A percentile compares a stretch with the other conserved stretches of the same genome.
Conservation (phyloP, 2,329 filamentous ascomycete species). For the Trichothecium roseum region DNA sequence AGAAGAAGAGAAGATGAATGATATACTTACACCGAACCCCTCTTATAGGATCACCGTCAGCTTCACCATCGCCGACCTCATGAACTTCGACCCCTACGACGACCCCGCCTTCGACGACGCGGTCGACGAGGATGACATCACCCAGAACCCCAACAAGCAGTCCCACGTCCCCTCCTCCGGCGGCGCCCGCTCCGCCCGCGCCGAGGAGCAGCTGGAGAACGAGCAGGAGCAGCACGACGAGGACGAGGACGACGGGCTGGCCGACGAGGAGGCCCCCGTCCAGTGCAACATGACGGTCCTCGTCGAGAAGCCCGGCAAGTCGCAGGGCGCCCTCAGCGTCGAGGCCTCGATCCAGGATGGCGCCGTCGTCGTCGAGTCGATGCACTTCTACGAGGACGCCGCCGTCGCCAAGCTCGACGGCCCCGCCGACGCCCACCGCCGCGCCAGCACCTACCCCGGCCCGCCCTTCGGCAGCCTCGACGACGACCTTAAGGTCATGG, state of each 20-base stretch:
- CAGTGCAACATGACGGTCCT: slow-evolving; percentile 74
- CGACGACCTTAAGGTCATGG: slow-evolving; percentile 83
- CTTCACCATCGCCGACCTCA: slow-evolving; percentile 32
- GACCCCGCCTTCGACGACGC: slow-evolving; percentile 29
- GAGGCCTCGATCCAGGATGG: slow-evolving; percentile 82
- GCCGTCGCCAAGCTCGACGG: slow-evolving; percentile 66
- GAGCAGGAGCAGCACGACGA: slow-evolving; percentile 45
- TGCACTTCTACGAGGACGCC: slow-evolving; percentile 75
- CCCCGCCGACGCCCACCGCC: slow-evolving; percentile 66
- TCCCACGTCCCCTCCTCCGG: slow-evolving; percentile 39
- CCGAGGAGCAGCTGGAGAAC: slow-evolving; percentile 22
- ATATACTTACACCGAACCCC: not conserved
- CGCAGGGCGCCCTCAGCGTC: slow-evolving; percentile 66
- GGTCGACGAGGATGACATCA: slow-evolving; percentile 22
- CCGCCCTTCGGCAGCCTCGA: slow-evolving; percentile 91
- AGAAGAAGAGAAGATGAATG: not conserved
- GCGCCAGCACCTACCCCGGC: slow-evolving; percentile 74
- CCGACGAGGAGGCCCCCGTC: slow-evolving; percentile 46
- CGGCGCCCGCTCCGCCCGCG: slow-evolving; percentile 43
- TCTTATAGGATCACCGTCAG: slow-evolving; percentile 28
- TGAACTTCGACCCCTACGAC: slow-evolving; percentile 28
- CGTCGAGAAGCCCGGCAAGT: slow-evolving; percentile 73
- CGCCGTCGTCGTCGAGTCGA: slow-evolving; percentile 76
- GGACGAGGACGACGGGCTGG: slow-evolving; percentile 37
- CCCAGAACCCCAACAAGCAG: slow-evolving; percentile 45